These are phyloP conservation scores for Ceratocystis lukuohia DNA, from an alignment of 2,329 filamentous ascomycete genomes.

Conservation along the genomic window DNA sequence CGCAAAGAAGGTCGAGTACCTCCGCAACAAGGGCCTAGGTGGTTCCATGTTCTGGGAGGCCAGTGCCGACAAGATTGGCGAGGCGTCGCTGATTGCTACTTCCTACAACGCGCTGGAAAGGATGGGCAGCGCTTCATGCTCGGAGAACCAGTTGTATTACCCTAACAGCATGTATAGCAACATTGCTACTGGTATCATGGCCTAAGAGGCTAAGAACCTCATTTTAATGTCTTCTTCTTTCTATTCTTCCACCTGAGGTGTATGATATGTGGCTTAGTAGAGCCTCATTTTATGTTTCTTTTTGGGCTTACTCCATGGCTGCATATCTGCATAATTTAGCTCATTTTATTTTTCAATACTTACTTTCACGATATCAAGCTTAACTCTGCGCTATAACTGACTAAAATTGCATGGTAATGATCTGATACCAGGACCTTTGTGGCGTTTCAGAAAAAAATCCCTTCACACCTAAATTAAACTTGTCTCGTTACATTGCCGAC, in stretches of 20 bases:
- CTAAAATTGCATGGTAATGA: too few relatives aligned
- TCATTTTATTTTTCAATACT: background rate
- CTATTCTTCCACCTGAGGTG: background rate
- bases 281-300: background rate
- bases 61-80: conserved; percentile 49
- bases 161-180: conserved; percentile 44
- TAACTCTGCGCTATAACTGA: too few relatives aligned
- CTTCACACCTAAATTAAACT: too few relatives aligned
- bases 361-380: too few relatives aligned
- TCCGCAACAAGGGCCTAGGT: conserved; percentile 48
- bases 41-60: conserved; percentile 83
- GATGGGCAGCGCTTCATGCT: conserved; percentile 23
- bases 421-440: too few relatives aligned
- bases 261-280: too few relatives aligned
- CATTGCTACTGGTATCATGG: conserved; percentile 29
- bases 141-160: conserved; percentile 38
- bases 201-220: background rate
- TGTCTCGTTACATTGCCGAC: too few relatives aligned
- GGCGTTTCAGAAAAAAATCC: too few relatives aligned
- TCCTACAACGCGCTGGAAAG: conserved; percentile 23
- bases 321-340: background rate
- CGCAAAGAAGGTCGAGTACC: conserved; percentile 50
- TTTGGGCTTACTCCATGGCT: background rate
- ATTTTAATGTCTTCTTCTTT: background rate
- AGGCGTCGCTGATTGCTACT: conserved; percentile 46